phyloP scores from a whole-genome alignment of 495 filamentous ascomycete genomes.

The Elaphomyces granulatus region DNA sequence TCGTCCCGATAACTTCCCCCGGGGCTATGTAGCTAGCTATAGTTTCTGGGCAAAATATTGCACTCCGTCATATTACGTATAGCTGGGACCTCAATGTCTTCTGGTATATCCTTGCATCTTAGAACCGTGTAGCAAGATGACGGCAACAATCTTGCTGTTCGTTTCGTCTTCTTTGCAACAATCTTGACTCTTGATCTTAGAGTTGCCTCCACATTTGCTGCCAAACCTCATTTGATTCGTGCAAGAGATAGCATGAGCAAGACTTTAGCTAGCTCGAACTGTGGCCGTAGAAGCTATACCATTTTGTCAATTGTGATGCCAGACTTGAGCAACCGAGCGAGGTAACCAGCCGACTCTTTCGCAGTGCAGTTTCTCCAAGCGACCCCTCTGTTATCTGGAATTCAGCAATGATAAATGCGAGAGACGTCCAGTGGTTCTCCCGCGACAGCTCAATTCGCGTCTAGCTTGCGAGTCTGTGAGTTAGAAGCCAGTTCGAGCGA shows the following conservation, averaged over 20 bases:
- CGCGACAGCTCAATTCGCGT: background rate
- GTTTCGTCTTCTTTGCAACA: constrained; percentile 22
- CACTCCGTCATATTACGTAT: background rate
- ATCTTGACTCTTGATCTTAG: constrained; percentile 40
- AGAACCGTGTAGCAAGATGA: background rate
- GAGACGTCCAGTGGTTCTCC: background rate
- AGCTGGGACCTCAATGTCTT: constrained; percentile 13
- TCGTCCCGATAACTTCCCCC: constrained; percentile 33
- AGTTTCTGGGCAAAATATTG: background rate
- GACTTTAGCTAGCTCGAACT: constrained; percentile 25
- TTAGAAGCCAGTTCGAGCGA: background rate
- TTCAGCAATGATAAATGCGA: background rate
- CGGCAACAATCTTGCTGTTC: background rate
- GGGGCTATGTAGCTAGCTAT: background rate
- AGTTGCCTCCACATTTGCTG: background rate
- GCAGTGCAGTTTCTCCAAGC: constrained; percentile 4
- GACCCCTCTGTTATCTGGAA: background rate
- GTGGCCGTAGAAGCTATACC: constrained; percentile 36
- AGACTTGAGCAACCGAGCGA: constrained; percentile 21
- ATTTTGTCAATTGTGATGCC: constrained; percentile 14
- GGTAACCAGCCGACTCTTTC: constrained; percentile 29
- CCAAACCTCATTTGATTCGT: constrained; percentile 10
- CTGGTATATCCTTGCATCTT: constrained; percentile 32
- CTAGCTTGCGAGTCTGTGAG: background rate
- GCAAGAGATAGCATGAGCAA: constrained; percentile 27